phyloP scores from a whole-genome alignment of 2,329 filamentous ascomycete species.

The Paramyrothecium sp. region DNA sequence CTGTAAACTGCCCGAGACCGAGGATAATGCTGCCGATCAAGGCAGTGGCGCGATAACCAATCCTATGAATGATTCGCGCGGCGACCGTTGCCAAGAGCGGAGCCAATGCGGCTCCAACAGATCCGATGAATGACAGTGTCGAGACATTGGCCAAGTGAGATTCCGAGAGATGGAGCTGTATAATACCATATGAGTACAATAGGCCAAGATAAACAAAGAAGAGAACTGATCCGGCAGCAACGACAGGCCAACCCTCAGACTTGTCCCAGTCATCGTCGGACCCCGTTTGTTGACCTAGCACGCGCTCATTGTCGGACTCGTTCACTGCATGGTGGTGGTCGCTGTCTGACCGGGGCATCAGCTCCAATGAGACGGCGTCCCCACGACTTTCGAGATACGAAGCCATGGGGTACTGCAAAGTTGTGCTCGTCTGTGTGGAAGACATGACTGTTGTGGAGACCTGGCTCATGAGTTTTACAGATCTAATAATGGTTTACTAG shows the following conservation, averaged over 20 bases:
- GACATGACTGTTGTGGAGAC: not conserved
- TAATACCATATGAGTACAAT: conserved; percentile 28
- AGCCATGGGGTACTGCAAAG: not conserved
- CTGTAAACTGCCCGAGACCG: conserved; percentile 25
- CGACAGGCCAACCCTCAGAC: not conserved
- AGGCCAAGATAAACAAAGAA: conserved; percentile 26
- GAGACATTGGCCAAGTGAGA: conserved; percentile 18
- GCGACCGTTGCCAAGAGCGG: conserved; percentile 21
- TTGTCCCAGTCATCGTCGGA: not conserved
- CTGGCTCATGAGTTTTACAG: not conserved
- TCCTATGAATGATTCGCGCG: conserved; percentile 18
- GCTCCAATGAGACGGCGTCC: not conserved
- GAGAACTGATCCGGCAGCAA: not conserved
- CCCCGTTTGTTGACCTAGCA: not conserved
- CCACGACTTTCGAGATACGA: not conserved
- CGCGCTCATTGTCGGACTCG: not conserved
- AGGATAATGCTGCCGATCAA: conserved; percentile 20
- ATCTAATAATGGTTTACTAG: not conserved
- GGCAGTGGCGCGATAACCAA: conserved; percentile 20
- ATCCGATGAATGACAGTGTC: conserved; percentile 26
- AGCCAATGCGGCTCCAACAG: not conserved
- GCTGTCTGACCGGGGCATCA: not conserved
- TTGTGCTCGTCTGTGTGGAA: not conserved
- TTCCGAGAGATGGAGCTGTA: conserved; percentile 24
- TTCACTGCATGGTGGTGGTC: not conserved